These are phyloP conservation scores for Niveomyces coronatus DNA, from an alignment of 2,329 filamentous ascomycete genomes.

Conservation along the genomic window DNA sequence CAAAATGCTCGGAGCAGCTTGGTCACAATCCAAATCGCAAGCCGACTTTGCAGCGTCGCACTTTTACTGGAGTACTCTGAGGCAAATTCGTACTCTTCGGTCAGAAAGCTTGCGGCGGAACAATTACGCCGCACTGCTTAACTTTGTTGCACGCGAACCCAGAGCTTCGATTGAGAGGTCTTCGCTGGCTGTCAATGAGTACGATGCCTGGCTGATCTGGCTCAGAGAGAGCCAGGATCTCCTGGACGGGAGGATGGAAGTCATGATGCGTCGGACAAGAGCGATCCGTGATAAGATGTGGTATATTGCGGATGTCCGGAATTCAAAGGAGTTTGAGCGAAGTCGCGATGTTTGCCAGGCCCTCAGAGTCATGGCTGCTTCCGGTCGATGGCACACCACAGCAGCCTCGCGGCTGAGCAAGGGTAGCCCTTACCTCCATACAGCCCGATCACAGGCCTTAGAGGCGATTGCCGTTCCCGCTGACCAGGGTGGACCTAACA, in stretches of 20 bases:
- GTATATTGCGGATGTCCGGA: slow-evolving; percentile 90
- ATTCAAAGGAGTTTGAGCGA: slow-evolving; percentile 80
- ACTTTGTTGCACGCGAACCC: slow-evolving; percentile 64
- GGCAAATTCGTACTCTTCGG: slow-evolving; percentile 56
- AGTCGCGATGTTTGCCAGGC: slow-evolving; percentile 78
- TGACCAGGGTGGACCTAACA: slow-evolving; percentile 84
- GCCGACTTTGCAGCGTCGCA: slow-evolving; percentile 79
- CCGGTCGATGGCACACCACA: slow-evolving; percentile 43
- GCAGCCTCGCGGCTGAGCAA: slow-evolving; percentile 37
- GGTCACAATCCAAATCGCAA: slow-evolving; percentile 63
- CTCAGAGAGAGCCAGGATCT: slow-evolving; percentile 73
- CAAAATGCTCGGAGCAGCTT: slow-evolving; percentile 66
- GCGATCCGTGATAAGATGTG: slow-evolving; percentile 93
- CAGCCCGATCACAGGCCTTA: slow-evolving; percentile 74
- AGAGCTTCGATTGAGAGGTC: slow-evolving; percentile 60
- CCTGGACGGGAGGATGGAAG: slow-evolving; percentile 62
- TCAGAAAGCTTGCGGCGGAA: slow-evolving; percentile 53
- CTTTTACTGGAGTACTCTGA: slow-evolving; percentile 73
- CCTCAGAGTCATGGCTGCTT: slow-evolving; percentile 78
- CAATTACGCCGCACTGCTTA: slow-evolving; percentile 59
- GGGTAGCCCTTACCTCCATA: slow-evolving; percentile 58
- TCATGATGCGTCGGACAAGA: slow-evolving; percentile 62
- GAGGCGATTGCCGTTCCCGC: slow-evolving; percentile 75
- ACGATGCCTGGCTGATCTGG: slow-evolving; percentile 74
- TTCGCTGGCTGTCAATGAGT: slow-evolving; percentile 64